These are phyloP conservation scores for Phytophthora constricta DNA, from an alignment of 352 stramenopile genomes.

Conservation along the genomic window DNA sequence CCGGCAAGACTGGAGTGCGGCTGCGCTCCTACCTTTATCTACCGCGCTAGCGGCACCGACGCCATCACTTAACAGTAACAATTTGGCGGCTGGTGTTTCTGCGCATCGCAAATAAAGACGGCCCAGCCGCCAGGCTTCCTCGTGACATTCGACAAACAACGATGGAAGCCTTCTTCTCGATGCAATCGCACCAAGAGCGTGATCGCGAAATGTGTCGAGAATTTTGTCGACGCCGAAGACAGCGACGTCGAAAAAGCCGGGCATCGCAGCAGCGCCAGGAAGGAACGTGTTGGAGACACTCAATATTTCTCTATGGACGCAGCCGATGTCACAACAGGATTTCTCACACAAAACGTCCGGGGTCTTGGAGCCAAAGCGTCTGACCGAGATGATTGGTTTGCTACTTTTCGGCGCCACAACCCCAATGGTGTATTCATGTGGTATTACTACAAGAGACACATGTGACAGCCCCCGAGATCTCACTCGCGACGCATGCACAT, in stretches of 20 bases:
- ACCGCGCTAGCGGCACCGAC: not conserved
- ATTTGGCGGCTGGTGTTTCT: not conserved
- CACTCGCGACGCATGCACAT: not conserved
- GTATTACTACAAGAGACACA: not conserved
- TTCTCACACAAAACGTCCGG: too few relatives aligned
- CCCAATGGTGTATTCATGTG: not conserved
- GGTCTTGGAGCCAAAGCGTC: not conserved
- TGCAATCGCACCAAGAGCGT: not conserved
- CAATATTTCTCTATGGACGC: not conserved
- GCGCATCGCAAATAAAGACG: not conserved
- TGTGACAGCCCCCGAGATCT: not conserved
- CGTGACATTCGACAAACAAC: not conserved
- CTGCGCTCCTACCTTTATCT: not conserved
- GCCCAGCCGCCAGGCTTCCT: not conserved
- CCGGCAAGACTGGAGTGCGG: not conserved
- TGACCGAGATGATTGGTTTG: not conserved
- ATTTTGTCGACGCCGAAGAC: not conserved
- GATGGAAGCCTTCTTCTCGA: not conserved
- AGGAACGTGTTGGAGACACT: not conserved
- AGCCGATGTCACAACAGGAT: not conserved
- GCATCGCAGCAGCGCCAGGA: not conserved
- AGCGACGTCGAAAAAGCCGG: not conserved
- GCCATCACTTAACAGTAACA: not conserved
- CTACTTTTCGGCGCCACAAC: not conserved
- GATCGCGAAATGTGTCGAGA: not conserved